Evolutionary conservation across 352 stramenopile genomes (phyloP).

Genomic region (Globisporangium nodosum): DNA sequence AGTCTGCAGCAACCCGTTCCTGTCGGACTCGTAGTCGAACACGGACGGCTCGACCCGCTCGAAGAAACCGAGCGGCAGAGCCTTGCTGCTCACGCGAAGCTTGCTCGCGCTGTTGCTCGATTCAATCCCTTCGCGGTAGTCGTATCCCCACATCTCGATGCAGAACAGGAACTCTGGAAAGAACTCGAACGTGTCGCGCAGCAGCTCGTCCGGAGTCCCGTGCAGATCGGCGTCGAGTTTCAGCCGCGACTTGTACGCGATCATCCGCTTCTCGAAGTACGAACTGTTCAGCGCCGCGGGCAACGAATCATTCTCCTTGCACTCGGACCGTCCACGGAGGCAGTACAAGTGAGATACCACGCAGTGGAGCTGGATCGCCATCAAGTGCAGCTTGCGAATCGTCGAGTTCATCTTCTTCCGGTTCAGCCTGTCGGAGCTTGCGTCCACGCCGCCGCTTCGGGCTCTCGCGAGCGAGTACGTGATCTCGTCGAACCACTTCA

Average conservation of each 20-base stretch:
- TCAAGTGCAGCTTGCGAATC: conserved; percentile 71
- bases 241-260: conserved; percentile 61
- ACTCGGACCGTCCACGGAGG: conserved; percentile 36
- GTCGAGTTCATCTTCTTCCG: conserved; percentile 83
- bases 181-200: conserved; percentile 72
- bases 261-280: conserved; percentile 72
- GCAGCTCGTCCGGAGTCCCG: conserved; percentile 36
- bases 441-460: conserved; percentile 17
- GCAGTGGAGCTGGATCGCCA: conserved; percentile 71
- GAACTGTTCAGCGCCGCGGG: conserved; percentile 60
- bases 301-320: conserved; percentile 53
- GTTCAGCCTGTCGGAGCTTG: conserved; percentile 47
- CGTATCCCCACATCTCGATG: conserved; percentile 72
- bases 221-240: conserved; percentile 53
- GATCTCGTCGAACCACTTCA: conserved; percentile 74
- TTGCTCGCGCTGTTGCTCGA: conserved; percentile 13
- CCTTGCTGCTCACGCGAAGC: conserved; percentile 4
- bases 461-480: conserved; percentile 67
- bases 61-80: conserved; percentile 43
- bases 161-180: conserved; percentile 69
- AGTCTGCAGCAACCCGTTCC: conserved; percentile 45
- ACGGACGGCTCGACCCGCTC: conserved; percentile 27
- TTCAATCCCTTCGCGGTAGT: conserved; percentile 38
- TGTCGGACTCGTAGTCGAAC: conserved; percentile 67
- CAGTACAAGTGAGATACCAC: conserved; percentile 69